phyloP scores from a whole-genome alignment of 2,329 filamentous ascomycete species.

The Fonsecaea pedrosoi region DNA sequence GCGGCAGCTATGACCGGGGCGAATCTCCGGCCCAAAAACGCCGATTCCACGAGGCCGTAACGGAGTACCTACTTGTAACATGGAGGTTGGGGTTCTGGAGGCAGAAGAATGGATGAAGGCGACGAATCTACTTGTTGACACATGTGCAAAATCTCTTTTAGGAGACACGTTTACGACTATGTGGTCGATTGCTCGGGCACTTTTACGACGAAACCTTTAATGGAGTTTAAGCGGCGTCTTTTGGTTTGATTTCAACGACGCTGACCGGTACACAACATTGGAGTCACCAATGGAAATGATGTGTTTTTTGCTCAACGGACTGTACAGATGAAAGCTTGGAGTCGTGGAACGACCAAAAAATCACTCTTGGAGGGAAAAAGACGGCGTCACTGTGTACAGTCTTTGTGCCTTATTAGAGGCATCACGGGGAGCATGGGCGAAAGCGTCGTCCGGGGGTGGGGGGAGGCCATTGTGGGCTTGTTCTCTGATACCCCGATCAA shows the following conservation, averaged over 20 bases:
- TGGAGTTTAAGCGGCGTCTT: slow-evolving; percentile 21
- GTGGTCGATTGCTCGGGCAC: slow-evolving; percentile 19
- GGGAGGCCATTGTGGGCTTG: slow-evolving; percentile 20
- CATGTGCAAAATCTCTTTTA: slow-evolving; percentile 28
- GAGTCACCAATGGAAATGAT: slow-evolving; percentile 18
- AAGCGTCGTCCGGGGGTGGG: slow-evolving; percentile 16
- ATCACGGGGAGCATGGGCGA: slow-evolving; percentile 28
- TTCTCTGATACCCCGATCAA: slow-evolving; percentile 37
- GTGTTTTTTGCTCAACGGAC: slow-evolving; percentile 22
- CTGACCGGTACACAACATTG: slow-evolving; percentile 17
- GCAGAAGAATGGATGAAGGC: slow-evolving; percentile 20
- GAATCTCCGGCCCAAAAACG: slow-evolving; percentile 53
- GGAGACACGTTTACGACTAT: slow-evolving; percentile 33
- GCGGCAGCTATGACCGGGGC: slow-evolving; percentile 50
- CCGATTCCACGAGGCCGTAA: slow-evolving; percentile 35
- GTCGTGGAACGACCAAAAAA: slow-evolving; percentile 27
- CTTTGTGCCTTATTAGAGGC: slow-evolving; percentile 35
- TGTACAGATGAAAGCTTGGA: slow-evolving; percentile 34
- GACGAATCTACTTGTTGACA: slow-evolving; percentile 33
- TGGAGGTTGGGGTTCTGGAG: background rate
- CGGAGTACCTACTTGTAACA: background rate
- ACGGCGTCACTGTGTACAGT: slow-evolving; percentile 31
- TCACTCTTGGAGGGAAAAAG: slow-evolving; percentile 15
- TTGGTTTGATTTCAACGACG: slow-evolving; percentile 9
- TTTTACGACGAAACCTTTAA: slow-evolving; percentile 15